Evolutionary conservation across 176 grass and related monocot species (phyloP), one percentile per base, ranked within the genome.

Genomic region (Panicum miliaceum): DNA sequence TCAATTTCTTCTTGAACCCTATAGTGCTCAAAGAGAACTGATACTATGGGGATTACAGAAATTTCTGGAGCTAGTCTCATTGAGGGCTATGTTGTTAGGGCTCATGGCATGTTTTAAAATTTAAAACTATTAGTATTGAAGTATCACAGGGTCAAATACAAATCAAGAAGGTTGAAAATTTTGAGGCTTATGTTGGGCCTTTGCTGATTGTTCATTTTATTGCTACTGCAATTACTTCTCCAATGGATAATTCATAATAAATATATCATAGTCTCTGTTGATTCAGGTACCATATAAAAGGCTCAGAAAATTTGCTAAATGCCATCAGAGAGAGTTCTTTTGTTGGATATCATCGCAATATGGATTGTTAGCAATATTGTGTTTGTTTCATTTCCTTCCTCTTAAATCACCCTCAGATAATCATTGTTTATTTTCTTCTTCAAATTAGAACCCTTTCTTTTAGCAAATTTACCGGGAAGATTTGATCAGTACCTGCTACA

Each of bases 391-490:
- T 82, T 69, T 68, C 40, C 22, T 63, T 27, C 71, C 26, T 62
- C 27, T 14, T 65, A 54, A 79, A 52, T 54, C 71, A 75, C 29
- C 29, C 25, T 32, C 18, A n/a, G 51, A 36, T 35, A 35, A 75
- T 26, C 12, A 56, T 48, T 72, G 40, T 38, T 4, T 36, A 22
- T 40, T 23, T 76, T 23, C 15, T 23, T 16, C 1, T 32, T 32
- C 29, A 32, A 59, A 76, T 41, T 42, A 78, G 41, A 58, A 61
- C 75, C 22, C 37, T 77, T 71, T 45, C 12, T 46, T 73, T 73
- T 66, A 40, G 40, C 82, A 54, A 53, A 76, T 65, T 76, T 46
- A 42, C 72, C 11, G 22, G 77, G 41, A 37, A 88, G 65, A 71
- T 77, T 63, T 16, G 29, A 19, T 71, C 35, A 71, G 32, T 54